A percentile compares a stretch with the other conserved stretches of the same genome.
Evolutionary conservation across 345 rosid genomes (phyloP).

Genomic region (Arabis alpina): DNA sequence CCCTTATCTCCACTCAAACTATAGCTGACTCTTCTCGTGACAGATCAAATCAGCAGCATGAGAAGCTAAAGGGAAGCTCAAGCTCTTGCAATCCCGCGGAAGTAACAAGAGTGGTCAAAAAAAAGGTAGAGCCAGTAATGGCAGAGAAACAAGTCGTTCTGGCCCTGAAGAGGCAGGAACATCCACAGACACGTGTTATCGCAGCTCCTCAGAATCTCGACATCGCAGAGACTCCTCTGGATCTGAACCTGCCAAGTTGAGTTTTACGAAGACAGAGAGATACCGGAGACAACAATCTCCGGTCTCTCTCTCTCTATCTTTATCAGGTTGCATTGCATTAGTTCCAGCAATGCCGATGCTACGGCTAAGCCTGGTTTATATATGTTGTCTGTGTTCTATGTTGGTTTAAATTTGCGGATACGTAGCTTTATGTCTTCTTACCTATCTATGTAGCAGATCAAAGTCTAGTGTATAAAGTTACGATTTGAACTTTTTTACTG

Average conservation of each 20-base stretch:
- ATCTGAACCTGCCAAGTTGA: slow-evolving; percentile 40
- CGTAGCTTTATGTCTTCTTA: background rate
- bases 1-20: slow-evolving; percentile 16
- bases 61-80: slow-evolving; percentile 38
- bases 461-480: slow-evolving; percentile 19
- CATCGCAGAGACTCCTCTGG: slow-evolving; percentile 23
- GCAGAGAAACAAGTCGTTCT: slow-evolving; percentile 39
- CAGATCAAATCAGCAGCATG: slow-evolving; percentile 36
- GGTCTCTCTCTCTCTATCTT: slow-evolving; percentile 3
- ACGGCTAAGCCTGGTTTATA: background rate
- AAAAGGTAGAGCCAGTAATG: slow-evolving; percentile 27
- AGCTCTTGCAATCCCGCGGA: slow-evolving; percentile 25
- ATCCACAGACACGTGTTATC: slow-evolving; percentile 14
- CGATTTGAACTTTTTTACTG: background rate
- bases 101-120: slow-evolving; percentile 31
- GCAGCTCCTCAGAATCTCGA: slow-evolving; percentile 23
- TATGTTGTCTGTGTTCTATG: slow-evolving; percentile 6
- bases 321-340: slow-evolving; percentile 3
- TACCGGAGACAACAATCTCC: background rate
- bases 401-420: background rate
- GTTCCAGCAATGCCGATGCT: background rate
- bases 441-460: background rate
- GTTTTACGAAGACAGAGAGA: background rate
- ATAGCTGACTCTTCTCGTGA: slow-evolving; percentile 17
- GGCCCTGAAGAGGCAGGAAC: slow-evolving; percentile 31